Evolutionary conservation across 345 rosid species (phyloP).

Genomic region (Syzygium oleosum): DNA sequence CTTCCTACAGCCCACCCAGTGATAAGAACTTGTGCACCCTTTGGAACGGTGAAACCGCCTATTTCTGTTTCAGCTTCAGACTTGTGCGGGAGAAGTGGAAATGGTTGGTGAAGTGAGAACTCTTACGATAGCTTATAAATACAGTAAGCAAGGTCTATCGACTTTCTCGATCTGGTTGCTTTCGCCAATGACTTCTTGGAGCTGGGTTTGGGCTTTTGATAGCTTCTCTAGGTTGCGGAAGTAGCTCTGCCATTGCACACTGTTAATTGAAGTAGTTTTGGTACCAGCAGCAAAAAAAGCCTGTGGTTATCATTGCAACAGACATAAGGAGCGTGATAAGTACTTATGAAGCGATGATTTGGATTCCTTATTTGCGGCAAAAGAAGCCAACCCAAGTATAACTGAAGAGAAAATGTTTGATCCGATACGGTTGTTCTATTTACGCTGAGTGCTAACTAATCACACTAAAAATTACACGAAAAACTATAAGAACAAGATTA

Average conservation of each 20-base stretch:
- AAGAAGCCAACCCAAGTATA: no score
- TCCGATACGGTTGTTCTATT: no score
- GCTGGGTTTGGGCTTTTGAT: constrained; percentile 20
- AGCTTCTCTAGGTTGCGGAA: constrained; percentile 15
- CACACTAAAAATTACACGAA: no score
- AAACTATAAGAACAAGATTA: no score
- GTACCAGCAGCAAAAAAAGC: constrained; percentile 32
- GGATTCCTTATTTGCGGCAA: no score
- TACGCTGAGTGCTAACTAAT: no score
- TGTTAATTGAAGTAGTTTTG: constrained; percentile 37
- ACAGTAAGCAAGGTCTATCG: constrained; percentile 12
- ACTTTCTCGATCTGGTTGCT: constrained; percentile 23
- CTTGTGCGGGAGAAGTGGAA: constrained; percentile 25
- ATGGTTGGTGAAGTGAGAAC: constrained; percentile 35
- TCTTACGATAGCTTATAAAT: constrained; percentile 25
- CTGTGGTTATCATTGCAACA: constrained; percentile 3
- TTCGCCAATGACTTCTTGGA: constrained; percentile 17
- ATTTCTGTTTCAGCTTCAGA: constrained; percentile 17
- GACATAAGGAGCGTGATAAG: no score
- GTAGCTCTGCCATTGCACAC: constrained; percentile 49
- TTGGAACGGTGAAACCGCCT: constrained; percentile 20
- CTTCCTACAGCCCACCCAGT: constrained; percentile 45
- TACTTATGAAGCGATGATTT: no score
- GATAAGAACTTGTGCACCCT: constrained; percentile 29
- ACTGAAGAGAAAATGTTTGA: no score